Evolutionary conservation across 2,329 filamentous ascomycete species (phyloP).

Genomic region (Alternaria sp.): DNA sequence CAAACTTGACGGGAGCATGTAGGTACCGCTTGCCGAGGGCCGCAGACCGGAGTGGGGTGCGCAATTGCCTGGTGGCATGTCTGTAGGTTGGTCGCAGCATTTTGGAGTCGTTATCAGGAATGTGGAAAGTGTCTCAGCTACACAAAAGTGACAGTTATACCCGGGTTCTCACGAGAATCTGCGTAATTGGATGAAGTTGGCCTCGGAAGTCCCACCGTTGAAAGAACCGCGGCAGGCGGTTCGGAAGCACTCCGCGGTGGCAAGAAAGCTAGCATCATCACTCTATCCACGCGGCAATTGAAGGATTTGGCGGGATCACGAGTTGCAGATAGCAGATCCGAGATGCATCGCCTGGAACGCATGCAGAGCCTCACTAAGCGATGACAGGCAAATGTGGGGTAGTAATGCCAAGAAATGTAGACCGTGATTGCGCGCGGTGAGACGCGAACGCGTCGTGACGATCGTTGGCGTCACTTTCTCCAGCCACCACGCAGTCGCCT

Average conservation of each 20-base stretch:
- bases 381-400: slow-evolving; percentile 11
- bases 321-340: neutral
- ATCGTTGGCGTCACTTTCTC: slow-evolving; percentile 21
- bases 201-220: slow-evolving; percentile 30
- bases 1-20: slow-evolving; percentile 63
- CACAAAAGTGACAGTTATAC: slow-evolving; percentile 3
- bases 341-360: neutral
- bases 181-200: slow-evolving; percentile 20
- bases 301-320: neutral
- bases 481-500: slow-evolving; percentile 20
- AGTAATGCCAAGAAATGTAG: slow-evolving; percentile 30
- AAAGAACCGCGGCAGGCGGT: slow-evolving; percentile 26
- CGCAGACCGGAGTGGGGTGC: slow-evolving; percentile 32
- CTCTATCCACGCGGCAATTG: neutral
- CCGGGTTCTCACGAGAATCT: neutral
- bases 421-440: slow-evolving; percentile 37
- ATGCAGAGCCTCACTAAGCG: slow-evolving; percentile 7
- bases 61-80: slow-evolving; percentile 51
- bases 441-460: slow-evolving; percentile 35
- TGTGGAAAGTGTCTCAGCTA: neutral
- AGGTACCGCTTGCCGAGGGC: slow-evolving; percentile 48
- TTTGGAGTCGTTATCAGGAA: slow-evolving; percentile 3
- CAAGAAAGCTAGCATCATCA: slow-evolving; percentile 16
- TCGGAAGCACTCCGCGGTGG: slow-evolving; percentile 31
- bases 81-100: slow-evolving; percentile 55